Conservation (phyloP, 2,329 filamentous ascomycete genomes). For the Aspergillus phoenicis region DNA sequence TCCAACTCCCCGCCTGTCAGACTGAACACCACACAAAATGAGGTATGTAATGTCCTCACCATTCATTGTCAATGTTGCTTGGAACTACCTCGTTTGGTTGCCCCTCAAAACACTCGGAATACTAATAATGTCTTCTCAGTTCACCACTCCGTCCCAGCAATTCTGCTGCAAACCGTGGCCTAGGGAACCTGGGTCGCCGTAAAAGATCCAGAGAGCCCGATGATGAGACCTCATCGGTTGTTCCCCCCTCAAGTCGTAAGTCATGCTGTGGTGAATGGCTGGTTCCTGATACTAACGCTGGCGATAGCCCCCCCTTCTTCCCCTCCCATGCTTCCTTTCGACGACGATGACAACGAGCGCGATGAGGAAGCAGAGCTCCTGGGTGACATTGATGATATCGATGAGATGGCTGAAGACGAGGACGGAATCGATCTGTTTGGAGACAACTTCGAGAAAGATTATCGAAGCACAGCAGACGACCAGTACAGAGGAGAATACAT, state of each 20-base stretch:
- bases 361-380: conserved; percentile 61
- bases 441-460: conserved; percentile 67
- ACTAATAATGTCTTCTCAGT: conserved; percentile 49
- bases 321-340: conserved; percentile 58
- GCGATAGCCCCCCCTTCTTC: conserved; percentile 57
- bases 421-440: conserved; percentile 70
- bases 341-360: conserved; percentile 49
- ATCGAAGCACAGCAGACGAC: conserved; percentile 51
- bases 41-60: conserved; percentile 26
- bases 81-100: background rate
- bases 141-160: conserved; percentile 81
- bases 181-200: conserved; percentile 54
- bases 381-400: conserved; percentile 66
- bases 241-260: conserved; percentile 66
- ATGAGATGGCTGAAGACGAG: conserved; percentile 70
- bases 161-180: conserved; percentile 79
- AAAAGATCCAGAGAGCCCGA: conserved; percentile 69
- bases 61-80: background rate
- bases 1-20: conserved; percentile 10
- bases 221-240: conserved; percentile 61
- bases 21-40: conserved; percentile 29
- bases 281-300: conserved; percentile 17
- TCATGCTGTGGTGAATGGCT: conserved; percentile 25
- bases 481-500: conserved; percentile 62
- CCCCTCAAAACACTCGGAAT: background rate